Percentiles rank a stretch among this genome's conserved stretches.
These are phyloP conservation scores for Chamaenerion angustifolium DNA, from an alignment of 345 rosid species.

Conservation along the genomic window DNA sequence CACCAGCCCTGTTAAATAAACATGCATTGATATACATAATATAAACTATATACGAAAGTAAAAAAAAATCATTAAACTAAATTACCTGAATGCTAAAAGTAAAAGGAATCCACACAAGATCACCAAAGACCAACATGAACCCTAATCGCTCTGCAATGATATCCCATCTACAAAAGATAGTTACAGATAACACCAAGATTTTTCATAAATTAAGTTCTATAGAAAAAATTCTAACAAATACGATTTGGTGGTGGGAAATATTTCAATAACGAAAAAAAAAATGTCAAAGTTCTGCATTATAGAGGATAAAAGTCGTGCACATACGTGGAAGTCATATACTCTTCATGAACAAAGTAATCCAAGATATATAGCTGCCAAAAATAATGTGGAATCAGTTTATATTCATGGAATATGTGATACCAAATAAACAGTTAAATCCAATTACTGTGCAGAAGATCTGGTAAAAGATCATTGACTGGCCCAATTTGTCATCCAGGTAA, in stretches of 20 bases:
- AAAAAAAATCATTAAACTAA: too few species aligned
- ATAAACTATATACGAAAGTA: too few species aligned
- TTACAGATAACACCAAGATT: background rate
- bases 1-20: conserved; percentile 82
- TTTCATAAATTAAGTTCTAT: too few species aligned
- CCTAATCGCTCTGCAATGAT: conserved; percentile 92
- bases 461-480: conserved; percentile 66
- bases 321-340: conserved; percentile 94
- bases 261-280: background rate
- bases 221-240: background rate
- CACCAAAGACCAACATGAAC: conserved; percentile 95
- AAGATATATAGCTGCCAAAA: conserved; percentile 54
- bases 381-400: background rate
- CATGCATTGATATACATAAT: too few species aligned
- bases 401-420: conserved; percentile 1
- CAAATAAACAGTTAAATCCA: conserved; percentile 1
- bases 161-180: conserved; percentile 48
- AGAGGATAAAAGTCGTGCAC: conserved; percentile 12
- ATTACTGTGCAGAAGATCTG: conserved; percentile 66
- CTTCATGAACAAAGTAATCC: conserved; percentile 73
- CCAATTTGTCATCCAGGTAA: conserved; percentile 34
- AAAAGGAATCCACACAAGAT: conserved; percentile 91
- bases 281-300: background rate
- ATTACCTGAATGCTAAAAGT: conserved; percentile 88
- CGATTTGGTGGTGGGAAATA: background rate